Evolutionary conservation across 2,329 filamentous ascomycete species (phyloP).

Genomic region (Lachnellula hyalina): DNA sequence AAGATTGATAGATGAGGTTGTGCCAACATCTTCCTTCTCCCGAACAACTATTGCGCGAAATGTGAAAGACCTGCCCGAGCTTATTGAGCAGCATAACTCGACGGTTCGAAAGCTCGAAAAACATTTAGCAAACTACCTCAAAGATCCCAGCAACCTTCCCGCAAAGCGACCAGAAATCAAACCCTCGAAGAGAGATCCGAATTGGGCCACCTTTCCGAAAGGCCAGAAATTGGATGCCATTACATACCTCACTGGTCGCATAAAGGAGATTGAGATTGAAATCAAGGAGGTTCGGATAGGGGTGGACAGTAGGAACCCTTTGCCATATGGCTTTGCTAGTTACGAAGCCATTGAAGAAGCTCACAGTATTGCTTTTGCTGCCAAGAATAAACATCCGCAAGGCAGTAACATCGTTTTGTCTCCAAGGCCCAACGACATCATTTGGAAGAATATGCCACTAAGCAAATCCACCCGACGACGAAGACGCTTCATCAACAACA

Average conservation of each 20-base stretch:
- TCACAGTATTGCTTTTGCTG: slow-evolving; percentile 78
- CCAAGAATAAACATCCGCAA: slow-evolving; percentile 73
- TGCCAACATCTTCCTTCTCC: slow-evolving; percentile 72
- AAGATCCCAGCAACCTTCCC: slow-evolving; percentile 76
- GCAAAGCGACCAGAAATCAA: slow-evolving; percentile 70
- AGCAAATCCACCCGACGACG: slow-evolving; percentile 62
- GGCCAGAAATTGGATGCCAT: slow-evolving; percentile 86
- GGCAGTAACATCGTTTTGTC: slow-evolving; percentile 74
- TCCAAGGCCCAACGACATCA: slow-evolving; percentile 83
- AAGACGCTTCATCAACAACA: slow-evolving; percentile 70
- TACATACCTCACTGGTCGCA: slow-evolving; percentile 82
- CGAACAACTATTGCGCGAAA: slow-evolving; percentile 83
- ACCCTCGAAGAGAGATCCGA: slow-evolving; percentile 73
- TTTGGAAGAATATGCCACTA: slow-evolving; percentile 89
- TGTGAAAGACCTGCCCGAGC: slow-evolving; percentile 78
- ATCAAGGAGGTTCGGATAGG: slow-evolving; percentile 77
- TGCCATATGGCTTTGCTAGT: slow-evolving; percentile 91
- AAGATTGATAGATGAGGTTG: slow-evolving; percentile 73
- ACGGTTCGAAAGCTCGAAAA: slow-evolving; percentile 77
- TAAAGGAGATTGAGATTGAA: slow-evolving; percentile 73
- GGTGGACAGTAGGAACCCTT: slow-evolving; percentile 81
- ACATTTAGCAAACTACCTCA: slow-evolving; percentile 83
- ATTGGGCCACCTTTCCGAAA: slow-evolving; percentile 56
- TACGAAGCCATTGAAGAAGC: slow-evolving; percentile 85
- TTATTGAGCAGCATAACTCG: slow-evolving; percentile 79